Conservation (phyloP, 192 early-diverging fungal genomes). For the Mortierella hygrophila region DNA sequence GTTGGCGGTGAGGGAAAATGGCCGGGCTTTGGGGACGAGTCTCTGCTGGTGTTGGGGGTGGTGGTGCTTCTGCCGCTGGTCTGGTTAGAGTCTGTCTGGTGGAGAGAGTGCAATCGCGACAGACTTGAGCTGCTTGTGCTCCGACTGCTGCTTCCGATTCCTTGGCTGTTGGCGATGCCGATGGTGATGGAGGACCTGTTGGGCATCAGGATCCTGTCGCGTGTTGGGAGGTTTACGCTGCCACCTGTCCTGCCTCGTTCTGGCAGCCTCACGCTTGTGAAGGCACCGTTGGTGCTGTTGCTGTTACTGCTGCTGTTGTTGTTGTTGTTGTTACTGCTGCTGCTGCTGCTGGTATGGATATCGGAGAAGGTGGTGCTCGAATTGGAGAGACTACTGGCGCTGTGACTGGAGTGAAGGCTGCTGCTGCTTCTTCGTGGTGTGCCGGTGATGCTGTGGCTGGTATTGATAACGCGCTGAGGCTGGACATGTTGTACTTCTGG, state of each 20-base stretch:
- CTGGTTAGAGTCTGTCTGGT: constrained; percentile 42
- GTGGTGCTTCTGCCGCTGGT: constrained; percentile 18
- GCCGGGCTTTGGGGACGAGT: constrained; percentile 46
- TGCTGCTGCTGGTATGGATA: background rate
- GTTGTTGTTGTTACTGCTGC: background rate
- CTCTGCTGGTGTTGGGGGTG: constrained; percentile 30
- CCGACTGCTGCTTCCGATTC: constrained; percentile 51
- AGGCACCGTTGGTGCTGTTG: constrained; percentile 1
- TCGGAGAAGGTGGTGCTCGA: background rate
- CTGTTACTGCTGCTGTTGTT: background rate
- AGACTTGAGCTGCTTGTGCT: constrained; percentile 51
- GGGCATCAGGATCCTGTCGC: constrained; percentile 52
- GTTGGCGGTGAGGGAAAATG: constrained; percentile 38
- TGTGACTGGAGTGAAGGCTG: background rate
- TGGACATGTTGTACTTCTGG: constrained; percentile 14
- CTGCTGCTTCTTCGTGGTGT: background rate
- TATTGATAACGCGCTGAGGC: constrained; percentile 6
- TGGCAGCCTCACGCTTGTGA: constrained; percentile 1
- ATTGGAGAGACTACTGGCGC: background rate
- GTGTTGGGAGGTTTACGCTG: constrained; percentile 11
- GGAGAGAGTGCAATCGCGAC: constrained; percentile 48
- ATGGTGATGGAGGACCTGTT: constrained; percentile 55
- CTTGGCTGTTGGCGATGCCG: constrained; percentile 52
- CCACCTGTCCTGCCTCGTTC: constrained; percentile 36
- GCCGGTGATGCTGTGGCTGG: constrained; percentile 6